Evolutionary conservation across 2,329 filamentous ascomycete genomes (phyloP).

Genomic region (Leptoxyphium fumago): DNA sequence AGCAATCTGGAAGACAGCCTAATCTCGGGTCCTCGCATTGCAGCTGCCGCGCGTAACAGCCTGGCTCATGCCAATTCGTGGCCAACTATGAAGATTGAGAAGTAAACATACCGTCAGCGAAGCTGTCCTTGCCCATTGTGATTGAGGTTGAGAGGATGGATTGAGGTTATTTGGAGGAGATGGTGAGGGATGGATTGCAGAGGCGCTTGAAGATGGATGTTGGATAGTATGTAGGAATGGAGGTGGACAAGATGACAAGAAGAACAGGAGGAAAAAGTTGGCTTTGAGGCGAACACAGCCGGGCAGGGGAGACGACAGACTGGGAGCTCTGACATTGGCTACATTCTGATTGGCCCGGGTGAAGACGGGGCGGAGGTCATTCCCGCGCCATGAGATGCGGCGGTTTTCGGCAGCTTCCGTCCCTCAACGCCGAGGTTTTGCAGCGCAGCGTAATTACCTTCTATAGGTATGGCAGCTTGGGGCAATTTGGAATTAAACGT

Average conservation of each 20-base stretch:
- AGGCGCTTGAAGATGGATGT: not conserved
- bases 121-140: conserved; percentile 25
- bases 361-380: not conserved
- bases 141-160: conserved; percentile 3
- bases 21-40: no score
- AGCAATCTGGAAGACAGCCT: no score
- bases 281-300: not conserved
- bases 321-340: not conserved
- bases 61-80: no score
- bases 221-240: not conserved
- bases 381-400: no score
- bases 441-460: no score
- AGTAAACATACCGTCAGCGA: conserved; percentile 20
- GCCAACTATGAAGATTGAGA: not conserved
- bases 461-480: no score
- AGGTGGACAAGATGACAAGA: conserved; percentile 1
- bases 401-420: no score
- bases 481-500: no score
- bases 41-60: no score
- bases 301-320: not conserved
- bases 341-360: not conserved
- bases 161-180: conserved; percentile 3
- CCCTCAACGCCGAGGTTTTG: no score
- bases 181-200: not conserved
- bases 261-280: conserved; percentile 6